Conservation (phyloP, 495 filamentous ascomycete genomes). For the Hypomontagnella monticulosa region DNA sequence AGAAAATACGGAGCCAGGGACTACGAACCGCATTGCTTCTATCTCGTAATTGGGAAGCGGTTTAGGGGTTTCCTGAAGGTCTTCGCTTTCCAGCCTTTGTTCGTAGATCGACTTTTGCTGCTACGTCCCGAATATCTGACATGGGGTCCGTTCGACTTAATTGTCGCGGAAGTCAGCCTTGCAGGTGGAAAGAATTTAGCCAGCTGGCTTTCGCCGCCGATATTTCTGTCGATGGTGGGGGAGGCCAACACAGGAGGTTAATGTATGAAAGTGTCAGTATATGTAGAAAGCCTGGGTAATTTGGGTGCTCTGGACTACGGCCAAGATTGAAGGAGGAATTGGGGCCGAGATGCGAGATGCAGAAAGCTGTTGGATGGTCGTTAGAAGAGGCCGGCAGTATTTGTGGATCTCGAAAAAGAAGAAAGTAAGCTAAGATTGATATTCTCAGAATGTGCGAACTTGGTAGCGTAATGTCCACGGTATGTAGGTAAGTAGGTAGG, state of each 20-base stretch:
- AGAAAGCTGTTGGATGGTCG: slow-evolving; percentile 26
- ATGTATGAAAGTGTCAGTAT: slow-evolving; percentile 2
- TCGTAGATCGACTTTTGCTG: slow-evolving; percentile 32
- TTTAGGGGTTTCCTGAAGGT: slow-evolving; percentile 28
- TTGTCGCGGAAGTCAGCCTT: slow-evolving; percentile 43
- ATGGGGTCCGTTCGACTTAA: slow-evolving; percentile 40
- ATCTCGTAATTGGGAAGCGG: slow-evolving; percentile 25
- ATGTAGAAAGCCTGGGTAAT: neutral
- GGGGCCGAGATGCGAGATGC: slow-evolving; percentile 18
- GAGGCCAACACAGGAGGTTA: slow-evolving; percentile 24
- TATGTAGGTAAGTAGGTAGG: slow-evolving; percentile 15
- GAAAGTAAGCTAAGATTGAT: slow-evolving; percentile 30
- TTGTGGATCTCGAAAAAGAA: slow-evolving; percentile 38
- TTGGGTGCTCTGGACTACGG: slow-evolving; percentile 17
- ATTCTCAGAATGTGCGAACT: slow-evolving; percentile 18
- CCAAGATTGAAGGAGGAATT: slow-evolving; percentile 34
- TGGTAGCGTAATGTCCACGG: slow-evolving; percentile 30
- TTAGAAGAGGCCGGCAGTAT: slow-evolving; percentile 30
- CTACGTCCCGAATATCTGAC: slow-evolving; percentile 39
- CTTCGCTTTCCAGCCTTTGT: slow-evolving; percentile 25
- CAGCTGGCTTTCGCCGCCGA: slow-evolving; percentile 25
- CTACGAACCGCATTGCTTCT: slow-evolving; percentile 40
- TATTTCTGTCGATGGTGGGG: slow-evolving; percentile 40
- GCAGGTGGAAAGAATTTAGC: slow-evolving; percentile 25
- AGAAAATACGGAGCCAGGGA: slow-evolving; percentile 38